A percentile compares a stretch with the other conserved stretches of the same genome.
These are phyloP conservation scores for Russula sp. DNA, from an alignment of 768 basidiomycete species.

Conservation along the genomic window DNA sequence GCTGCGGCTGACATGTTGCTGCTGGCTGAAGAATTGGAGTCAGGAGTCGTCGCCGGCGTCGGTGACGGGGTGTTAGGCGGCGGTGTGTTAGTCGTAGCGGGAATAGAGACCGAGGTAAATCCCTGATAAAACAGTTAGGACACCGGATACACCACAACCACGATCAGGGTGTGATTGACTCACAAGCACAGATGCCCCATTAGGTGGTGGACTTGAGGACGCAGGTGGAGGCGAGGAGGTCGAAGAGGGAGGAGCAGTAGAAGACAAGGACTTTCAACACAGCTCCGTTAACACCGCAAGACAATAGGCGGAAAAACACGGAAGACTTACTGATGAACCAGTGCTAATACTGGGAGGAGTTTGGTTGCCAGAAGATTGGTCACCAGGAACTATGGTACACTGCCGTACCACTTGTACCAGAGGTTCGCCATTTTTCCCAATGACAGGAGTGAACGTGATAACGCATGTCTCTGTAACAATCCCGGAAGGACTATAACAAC, in stretches of 20 bases:
- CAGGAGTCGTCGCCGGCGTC: no score
- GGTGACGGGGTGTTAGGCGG: slow-evolving; percentile 25
- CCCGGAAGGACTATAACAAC: slow-evolving; percentile 32
- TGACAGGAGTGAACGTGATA: slow-evolving; percentile 39
- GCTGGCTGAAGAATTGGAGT: slow-evolving; percentile 29
- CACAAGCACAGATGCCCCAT: slow-evolving; percentile 10
- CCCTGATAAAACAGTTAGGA: slow-evolving; percentile 17
- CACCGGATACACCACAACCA: neutral
- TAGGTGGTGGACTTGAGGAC: slow-evolving; percentile 5
- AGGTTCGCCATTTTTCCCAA: slow-evolving; percentile 34
- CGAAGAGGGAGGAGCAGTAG: neutral
- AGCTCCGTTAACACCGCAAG: neutral
- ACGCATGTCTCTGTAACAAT: slow-evolving; percentile 39
- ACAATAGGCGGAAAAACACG: neutral
- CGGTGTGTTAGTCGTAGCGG: slow-evolving; percentile 14
- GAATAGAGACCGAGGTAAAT: slow-evolving; percentile 21
- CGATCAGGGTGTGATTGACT: neutral
- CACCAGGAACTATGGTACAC: slow-evolving; percentile 33
- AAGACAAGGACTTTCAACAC: slow-evolving; percentile 4
- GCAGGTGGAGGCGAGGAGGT: slow-evolving; percentile 16
- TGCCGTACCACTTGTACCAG: slow-evolving; percentile 37
- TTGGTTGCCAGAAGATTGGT: neutral
- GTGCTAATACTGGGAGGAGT: neutral
- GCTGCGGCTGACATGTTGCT: slow-evolving; percentile 15
- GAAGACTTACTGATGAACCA: neutral